Evolutionary conservation across 768 basidiomycete species (phyloP), one percentile per base, ranked within the genome.

Genomic region (Galerina sulciceps): DNA sequence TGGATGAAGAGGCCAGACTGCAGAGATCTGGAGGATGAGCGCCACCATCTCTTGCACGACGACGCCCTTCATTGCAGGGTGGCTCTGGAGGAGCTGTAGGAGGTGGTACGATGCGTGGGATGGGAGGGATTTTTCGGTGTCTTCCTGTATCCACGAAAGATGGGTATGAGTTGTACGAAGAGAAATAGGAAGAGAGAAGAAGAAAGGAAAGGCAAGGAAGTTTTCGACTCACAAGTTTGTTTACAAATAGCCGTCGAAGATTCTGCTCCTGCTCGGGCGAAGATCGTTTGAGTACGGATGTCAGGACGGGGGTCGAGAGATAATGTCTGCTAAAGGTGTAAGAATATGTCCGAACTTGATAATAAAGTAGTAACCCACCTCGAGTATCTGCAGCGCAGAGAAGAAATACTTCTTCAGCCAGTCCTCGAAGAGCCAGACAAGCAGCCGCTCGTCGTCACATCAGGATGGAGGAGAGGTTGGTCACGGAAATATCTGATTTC

Each of bases 351-450:
- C 26, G 2, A 31, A 4, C 2, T 31, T 3, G 26, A 5, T 31
- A 3, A 41, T 4, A 15, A 11, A 17, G 13, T 56, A 40, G 62
- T 41, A 57, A 50, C 41, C 10, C 56, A 6, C 10, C 26, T 23
- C 40, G 17, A 47, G n/a, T n/a, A 46, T 8, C 23, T 17, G 15
- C 4, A 31, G 34, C 18, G 97, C 73, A 2, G 88, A 88, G 75
- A 96, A 99, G 76, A 97, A 98, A 72, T 90, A 99, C 63, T 94
- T 95, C 75, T 99, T 99, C 49, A 98, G 71, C 92, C 94, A 98
- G 66, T 99, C 96, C 72, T 99, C 97, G 71, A 97, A 99, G 60
- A 89, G 90, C 89, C 91, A 99, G 3, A 89, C 58, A 5, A 95
- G 66, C 0, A 98, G 74, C 69, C 92, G 85, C 52, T 85, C 79